Evolutionary conservation across 2,329 filamentous ascomycete genomes (phyloP), one percentile per base, ranked within the genome.

Genomic region (Lomentospora prolificans): DNA sequence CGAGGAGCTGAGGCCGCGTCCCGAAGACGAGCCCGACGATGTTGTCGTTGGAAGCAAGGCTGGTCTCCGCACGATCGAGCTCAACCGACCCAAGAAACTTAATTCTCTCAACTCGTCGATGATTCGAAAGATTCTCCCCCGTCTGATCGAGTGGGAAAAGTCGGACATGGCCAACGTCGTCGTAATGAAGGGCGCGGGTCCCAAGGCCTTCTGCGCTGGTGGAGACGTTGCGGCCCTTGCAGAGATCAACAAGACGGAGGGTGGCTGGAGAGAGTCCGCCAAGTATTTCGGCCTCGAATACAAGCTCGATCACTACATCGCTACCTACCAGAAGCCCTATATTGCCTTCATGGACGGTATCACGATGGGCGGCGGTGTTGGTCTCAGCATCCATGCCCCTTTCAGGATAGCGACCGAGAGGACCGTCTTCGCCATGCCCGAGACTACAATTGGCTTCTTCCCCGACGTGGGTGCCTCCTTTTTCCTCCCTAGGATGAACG

Each of bases 381-480:
- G 94, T 5, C 80, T 99, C 57, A 95, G 89, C 69, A 82, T 96
- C 54, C 95, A 99, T 71, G 92, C 94, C 2, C 95, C 94, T 3
- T 92, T 99, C 79, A 81, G 94, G 58, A 95, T 99, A 67, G 94
- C 94, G 36, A 99, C 94, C 2, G 94, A 99, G 73, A 87, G 86
- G 67, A 99, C 94, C 4, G 74, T 95, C 51, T 97, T 99, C 65
- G 91, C 95, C 63, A 99, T 99, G 94, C 94, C 94, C 28, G 94
- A 99, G 75, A 99, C 94, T 3, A 95, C 84, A 7, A 99, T 99
- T 66, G 94, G 94, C 39, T 96, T 97, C 78, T 99, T 99, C 78
- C 94, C 95, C 5, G 95, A 99, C 66, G 94, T 99, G 51, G 94
- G 94, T 59, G 95, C 87, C 30, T 95, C 89, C 9, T 99, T 97